Percentiles rank a stretch among this genome's conserved stretches.
Evolutionary conservation across 2,329 filamentous ascomycete species (phyloP).

Genomic region (Colletotrichum camelliae): DNA sequence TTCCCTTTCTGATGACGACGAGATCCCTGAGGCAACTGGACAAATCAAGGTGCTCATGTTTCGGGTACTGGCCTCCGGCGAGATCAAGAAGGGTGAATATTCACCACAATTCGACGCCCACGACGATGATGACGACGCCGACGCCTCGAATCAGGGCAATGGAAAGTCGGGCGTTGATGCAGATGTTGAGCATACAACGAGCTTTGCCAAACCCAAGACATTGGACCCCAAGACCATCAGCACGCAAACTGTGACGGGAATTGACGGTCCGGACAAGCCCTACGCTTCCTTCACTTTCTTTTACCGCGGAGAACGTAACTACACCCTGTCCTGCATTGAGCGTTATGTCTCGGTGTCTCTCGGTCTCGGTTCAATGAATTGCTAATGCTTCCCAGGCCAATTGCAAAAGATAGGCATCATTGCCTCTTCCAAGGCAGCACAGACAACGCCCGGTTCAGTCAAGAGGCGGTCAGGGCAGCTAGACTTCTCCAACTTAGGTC

Average conservation of each 20-base stretch:
- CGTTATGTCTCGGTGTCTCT: not conserved
- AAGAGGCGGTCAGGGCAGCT: slow-evolving; percentile 84
- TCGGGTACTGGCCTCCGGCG: slow-evolving; percentile 90
- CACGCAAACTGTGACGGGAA: slow-evolving; percentile 98
- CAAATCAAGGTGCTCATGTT: slow-evolving; percentile 99
- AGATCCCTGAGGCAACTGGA: slow-evolving; percentile 90
- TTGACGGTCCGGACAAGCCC: slow-evolving; percentile 93
- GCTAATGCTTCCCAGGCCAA: slow-evolving; percentile 67
- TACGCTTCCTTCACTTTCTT: slow-evolving; percentile 98
- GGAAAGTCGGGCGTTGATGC: slow-evolving; percentile 70
- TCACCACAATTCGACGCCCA: slow-evolving; percentile 97
- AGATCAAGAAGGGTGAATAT: slow-evolving; percentile 98
- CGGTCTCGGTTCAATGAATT: not conserved
- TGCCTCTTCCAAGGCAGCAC: slow-evolving; percentile 67
- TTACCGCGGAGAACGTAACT: slow-evolving; percentile 92
- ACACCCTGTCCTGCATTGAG: not conserved
- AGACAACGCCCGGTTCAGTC: slow-evolving; percentile 63
- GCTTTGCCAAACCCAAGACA: slow-evolving; percentile 95
- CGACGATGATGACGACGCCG: slow-evolving; percentile 82
- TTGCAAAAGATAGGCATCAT: slow-evolving; percentile 95
- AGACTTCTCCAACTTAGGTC: slow-evolving; percentile 84
- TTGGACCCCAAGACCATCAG: slow-evolving; percentile 97
- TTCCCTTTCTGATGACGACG: slow-evolving; percentile 79
- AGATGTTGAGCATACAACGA: slow-evolving; percentile 95
- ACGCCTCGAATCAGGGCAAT: slow-evolving; percentile 54